phyloP scores from a whole-genome alignment of 495 filamentous ascomycete species.

The Podospora didyma region DNA sequence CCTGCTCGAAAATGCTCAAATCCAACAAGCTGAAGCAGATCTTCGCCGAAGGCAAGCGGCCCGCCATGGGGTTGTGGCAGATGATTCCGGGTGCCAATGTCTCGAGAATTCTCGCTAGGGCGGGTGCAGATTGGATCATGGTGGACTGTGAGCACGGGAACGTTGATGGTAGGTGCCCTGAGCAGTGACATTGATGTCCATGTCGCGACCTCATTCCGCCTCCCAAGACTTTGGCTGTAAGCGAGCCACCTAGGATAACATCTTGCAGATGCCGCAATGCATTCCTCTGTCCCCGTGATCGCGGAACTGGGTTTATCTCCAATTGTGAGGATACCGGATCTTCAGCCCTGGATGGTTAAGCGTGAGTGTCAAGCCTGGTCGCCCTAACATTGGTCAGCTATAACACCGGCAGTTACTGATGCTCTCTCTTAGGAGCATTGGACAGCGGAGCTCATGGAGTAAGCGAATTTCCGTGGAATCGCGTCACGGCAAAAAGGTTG shows the following conservation, averaged over 20 bases:
- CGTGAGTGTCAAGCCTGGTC: slow-evolving; percentile 43
- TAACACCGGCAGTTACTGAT: slow-evolving; percentile 2
- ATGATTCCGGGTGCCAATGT: slow-evolving; percentile 71
- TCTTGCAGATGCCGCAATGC: slow-evolving; percentile 66
- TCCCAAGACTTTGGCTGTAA: not conserved
- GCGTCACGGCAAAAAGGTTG: not conserved
- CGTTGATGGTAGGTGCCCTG: slow-evolving; percentile 58
- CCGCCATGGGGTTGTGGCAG: slow-evolving; percentile 67
- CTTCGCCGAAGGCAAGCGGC: slow-evolving; percentile 49
- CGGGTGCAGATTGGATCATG: slow-evolving; percentile 70
- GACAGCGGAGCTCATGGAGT: slow-evolving; percentile 67
- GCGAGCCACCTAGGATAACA: slow-evolving; percentile 10
- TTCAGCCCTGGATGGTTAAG: slow-evolving; percentile 68
- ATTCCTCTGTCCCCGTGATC: slow-evolving; percentile 73
- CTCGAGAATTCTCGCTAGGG: slow-evolving; percentile 61
- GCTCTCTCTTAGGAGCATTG: slow-evolving; percentile 48
- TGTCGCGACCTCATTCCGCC: not conserved
- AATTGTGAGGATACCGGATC: slow-evolving; percentile 62
- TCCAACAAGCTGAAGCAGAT: slow-evolving; percentile 60
- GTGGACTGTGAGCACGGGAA: slow-evolving; percentile 79
- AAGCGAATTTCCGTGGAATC: slow-evolving; percentile 11
- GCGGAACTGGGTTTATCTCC: slow-evolving; percentile 63
- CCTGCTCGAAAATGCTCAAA: slow-evolving; percentile 51
- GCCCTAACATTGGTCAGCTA: not conserved
- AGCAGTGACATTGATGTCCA: not conserved